Evolutionary conservation across 1,284 basidiomycete genomes (phyloP), one percentile per base, ranked within the genome.

Genomic region (Cronartium ribicola): DNA sequence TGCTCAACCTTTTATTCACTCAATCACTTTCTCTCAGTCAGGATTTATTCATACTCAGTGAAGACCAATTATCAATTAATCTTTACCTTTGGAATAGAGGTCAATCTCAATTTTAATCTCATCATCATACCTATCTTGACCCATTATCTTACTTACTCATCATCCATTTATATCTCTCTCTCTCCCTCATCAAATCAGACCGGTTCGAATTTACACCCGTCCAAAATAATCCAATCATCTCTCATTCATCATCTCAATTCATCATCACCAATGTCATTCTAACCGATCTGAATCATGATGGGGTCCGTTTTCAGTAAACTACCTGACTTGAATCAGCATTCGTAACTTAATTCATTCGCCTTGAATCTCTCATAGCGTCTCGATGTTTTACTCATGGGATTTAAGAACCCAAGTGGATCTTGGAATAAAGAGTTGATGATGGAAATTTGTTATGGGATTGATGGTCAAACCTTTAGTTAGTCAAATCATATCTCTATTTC

Each of bases 51-150:
- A 85, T 88, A 10, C 83, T 98, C 37, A 88, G 85, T 62, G 81
- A 85, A 8, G 89, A 91, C 82, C 88, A 89, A 77, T 88, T 87
- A 76, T 88, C 88, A 0, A 78, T 97, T 11, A 84, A 87, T 0
- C 83, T 94, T 6, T 88, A 91, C 80, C 81, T 89, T 20, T 98
- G 95, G 95, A 85, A 89, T 79, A 90, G 93, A 79, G 86, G 92
- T 91, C 77, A 55, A 66, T 22, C 66, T 29, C 60, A 36, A 40
- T 39, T 36, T 62, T 36, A 22, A 44, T 44, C 13, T 65, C 5
- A 48, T 29, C 7, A 59, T 13, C 22, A 17, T 7, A 59, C 22
- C 8, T 17, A 7, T 59, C 7, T 59, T 59, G 57, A 59, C 8
- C 5, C 8, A 22, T 65, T 43, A n/a, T 43, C 8, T 29, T 7